phyloP scores from a whole-genome alignment of 192 early-diverging fungal genomes.

The Umbelopsis sp. region DNA sequence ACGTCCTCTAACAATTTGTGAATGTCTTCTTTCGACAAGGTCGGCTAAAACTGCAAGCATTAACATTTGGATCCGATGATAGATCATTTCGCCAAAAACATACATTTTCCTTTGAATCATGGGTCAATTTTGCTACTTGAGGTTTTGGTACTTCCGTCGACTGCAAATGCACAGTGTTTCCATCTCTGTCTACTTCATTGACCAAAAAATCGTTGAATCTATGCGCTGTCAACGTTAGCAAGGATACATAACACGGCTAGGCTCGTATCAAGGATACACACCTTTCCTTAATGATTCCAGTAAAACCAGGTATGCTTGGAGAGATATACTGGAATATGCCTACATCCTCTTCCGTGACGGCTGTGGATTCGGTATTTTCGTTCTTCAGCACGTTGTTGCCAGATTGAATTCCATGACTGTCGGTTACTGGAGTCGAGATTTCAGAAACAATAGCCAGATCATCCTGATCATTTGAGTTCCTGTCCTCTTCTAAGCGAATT shows the following conservation, averaged over 20 bases:
- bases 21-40: not conserved
- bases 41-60: not conserved
- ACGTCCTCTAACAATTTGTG: not conserved
- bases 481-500: not conserved
- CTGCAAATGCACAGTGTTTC: constrained; percentile 71
- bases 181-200: constrained; percentile 80
- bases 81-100: not conserved
- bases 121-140: not conserved
- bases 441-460: not conserved
- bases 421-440: not conserved
- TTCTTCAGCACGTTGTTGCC: not conserved
- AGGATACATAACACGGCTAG: no score
- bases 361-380: not conserved
- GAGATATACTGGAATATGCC: not conserved
- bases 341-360: not conserved
- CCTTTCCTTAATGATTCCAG: constrained; percentile 13
- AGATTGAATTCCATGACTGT: no score
- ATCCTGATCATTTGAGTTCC: not conserved
- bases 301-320: not conserved
- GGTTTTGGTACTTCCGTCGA: constrained; percentile 25
- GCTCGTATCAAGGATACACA: not conserved
- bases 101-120: constrained; percentile 22
- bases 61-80: not conserved
- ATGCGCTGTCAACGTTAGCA: not conserved
- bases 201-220: constrained; percentile 92